Evolutionary conservation across 352 stramenopile genomes (phyloP), one percentile per base, ranked within the genome.

Genomic region (Phytophthora citrophthora): DNA sequence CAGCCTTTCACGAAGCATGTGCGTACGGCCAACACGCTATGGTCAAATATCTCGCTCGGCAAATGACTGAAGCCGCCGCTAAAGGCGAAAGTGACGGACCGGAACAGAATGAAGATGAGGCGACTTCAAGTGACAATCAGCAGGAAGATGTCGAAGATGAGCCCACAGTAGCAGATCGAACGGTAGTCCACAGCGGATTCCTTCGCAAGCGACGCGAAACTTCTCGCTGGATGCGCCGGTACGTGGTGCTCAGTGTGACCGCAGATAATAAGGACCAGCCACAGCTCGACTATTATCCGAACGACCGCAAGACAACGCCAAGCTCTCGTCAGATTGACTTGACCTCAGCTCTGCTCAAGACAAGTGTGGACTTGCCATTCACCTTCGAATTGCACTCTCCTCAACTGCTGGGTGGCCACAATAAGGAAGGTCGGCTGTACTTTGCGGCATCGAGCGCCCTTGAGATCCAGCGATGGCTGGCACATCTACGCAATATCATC

Each of bases 301-400:
- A 89, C 29, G 73, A 86, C 48, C 78, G 86, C 26, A 70, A 77
- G 2, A 52, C 54, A 4, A 87, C 31, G 11, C 68, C 57, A 0
- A 90, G 73, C 36, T 74, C 78, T 10, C 85, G 86, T 46, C 61
- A 64, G 11, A 86, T 95, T 18, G 83, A 93, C 32, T 53, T 95
- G 43, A 74, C 66, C 16, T 73, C 72, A 4, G 83, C 87, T 31
- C 51, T 95, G 12, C 85, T 93, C 59, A 93, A 94, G 65, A 93
- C 91, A 52, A 90, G 80, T 61, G 74, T 89, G 44, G 81, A 94
- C 32, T 70, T 88, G n/a, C 70, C 83, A 16, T 93, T 90, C 51
- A 64, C 85, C 3, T 98, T 97, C 43, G 90, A 97, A 66, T 74
- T 97, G 32, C 89, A 97, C 67, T 97, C 89, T n/a, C 88, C 89